Base-by-base conservation (phyloP, 257 asterid genomes). In the Solanum etuberosum region DNA sequence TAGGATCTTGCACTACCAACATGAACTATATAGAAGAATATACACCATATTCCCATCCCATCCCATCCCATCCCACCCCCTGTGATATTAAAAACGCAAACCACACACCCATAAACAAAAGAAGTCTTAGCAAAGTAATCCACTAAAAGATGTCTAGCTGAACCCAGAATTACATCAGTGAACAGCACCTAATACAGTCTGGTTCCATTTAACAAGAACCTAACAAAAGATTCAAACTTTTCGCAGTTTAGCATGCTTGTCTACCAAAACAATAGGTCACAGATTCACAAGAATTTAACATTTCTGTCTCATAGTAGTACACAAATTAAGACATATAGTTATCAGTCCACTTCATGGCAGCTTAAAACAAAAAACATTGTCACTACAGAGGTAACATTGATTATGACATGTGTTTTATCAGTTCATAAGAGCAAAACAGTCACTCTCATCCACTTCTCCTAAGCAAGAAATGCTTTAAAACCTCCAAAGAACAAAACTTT, bases 401-500 rank as follows among this genome's bases (percentile, higher is more conserved):
- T 25, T 42, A 77, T 25, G 61, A 14, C 15, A 77, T 25, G 15
- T 14, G 25, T 5, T 77, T 43, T 42, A 77, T 42, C 38, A 42
- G 38, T 77, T 42, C 38, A 77, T 77, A 42, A 40, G 34, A 40
- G 35, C 83, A 76, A 40, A 76, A n/a, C 65, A 27, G 65, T 78
- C 84, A 8, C 84, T n/a, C 84, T 78, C 38, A 42, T 42, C 63
- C 23, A 78, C 5, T 2, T 78, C 32, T 42, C 73, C 35, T 16
- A 4, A 67, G n/a, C 83, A 25, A 46, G 40, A 78, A 77, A 61
- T 65, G 73, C 48, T 18, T 43, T 14, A 57, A 25, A 78, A 42
- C 9, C 31, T 32, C 8, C 38, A 74, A 86, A 89, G 83, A 86
- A 83, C 59, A 37, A 8, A 86, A 73, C 89, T 73, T 83, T 83